Percentiles rank a stretch among this genome's conserved stretches.
These are phyloP conservation scores for Tremellales sp. DNA, from an alignment of 1,284 basidiomycete species.

Conservation along the genomic window DNA sequence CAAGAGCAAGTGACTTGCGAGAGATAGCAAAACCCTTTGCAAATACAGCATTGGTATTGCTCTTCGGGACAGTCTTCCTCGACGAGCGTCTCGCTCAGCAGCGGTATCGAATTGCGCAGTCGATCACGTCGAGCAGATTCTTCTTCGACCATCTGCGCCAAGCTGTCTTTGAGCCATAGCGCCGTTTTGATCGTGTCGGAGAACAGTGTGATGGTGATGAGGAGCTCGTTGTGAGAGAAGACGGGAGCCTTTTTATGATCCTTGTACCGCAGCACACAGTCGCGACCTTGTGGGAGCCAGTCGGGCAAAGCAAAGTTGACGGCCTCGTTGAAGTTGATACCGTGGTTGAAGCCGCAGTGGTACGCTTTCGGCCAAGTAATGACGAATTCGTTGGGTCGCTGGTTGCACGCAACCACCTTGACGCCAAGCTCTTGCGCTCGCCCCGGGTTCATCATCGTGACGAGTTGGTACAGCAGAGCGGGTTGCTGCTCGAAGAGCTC, in stretches of 20 bases:
- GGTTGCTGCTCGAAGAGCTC: conserved; percentile 99
- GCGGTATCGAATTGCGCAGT: conserved; percentile 51
- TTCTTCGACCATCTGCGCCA: conserved; percentile 83
- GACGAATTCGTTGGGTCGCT: conserved; percentile 95
- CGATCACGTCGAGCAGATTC: conserved; percentile 67
- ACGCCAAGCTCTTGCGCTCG: conserved; percentile 82
- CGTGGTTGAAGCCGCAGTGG: conserved; percentile 98
- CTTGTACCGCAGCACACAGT: conserved; percentile 83
- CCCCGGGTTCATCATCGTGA: conserved; percentile 96
- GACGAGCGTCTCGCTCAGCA: conserved; percentile 66
- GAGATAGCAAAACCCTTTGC: conserved; percentile 94
- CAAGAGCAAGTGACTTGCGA: conserved; percentile 83
- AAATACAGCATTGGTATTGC: conserved; percentile 89
- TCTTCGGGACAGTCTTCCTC: conserved; percentile 81
- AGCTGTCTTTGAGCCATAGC: conserved; percentile 77
- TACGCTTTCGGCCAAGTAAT: conserved; percentile 98
- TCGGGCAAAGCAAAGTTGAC: conserved; percentile 98
- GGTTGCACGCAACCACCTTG: conserved; percentile 90
- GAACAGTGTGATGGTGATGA: conserved; percentile 91
- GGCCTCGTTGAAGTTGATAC: conserved; percentile 97
- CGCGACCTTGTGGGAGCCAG: conserved; percentile 83
- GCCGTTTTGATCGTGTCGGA: conserved; percentile 90
- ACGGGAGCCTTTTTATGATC: conserved; percentile 88
- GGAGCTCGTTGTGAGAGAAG: conserved; percentile 95
- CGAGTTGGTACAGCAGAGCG: conserved; percentile 92